Conservation (phyloP, 768 basidiomycete genomes). For the Gyrodon lividus region DNA sequence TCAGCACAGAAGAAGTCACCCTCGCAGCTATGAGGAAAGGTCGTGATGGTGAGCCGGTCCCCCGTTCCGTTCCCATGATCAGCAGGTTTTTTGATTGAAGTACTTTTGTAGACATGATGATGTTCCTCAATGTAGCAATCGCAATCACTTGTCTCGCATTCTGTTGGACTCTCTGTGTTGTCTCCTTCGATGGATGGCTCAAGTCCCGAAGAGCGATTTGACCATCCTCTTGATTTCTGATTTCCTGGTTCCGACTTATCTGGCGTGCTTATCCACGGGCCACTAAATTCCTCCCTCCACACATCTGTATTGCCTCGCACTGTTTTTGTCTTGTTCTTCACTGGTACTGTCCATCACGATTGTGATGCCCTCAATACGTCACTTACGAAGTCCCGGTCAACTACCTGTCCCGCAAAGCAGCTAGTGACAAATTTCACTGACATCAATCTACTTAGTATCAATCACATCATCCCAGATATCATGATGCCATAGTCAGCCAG, state of each 20-base stretch:
- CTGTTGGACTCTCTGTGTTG: conserved; percentile 75
- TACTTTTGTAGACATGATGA: conserved; percentile 66
- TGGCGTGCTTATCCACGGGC: no score
- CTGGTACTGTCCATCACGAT: background rate
- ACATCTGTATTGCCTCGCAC: no score
- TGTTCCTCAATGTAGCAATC: conserved; percentile 84
- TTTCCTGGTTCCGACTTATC: background rate
- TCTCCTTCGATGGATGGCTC: conserved; percentile 82
- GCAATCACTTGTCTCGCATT: conserved; percentile 85
- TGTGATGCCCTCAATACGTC: background rate
- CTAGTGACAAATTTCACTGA: no score
- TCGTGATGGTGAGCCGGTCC: conserved; percentile 61
- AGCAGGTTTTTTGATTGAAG: conserved; percentile 7
- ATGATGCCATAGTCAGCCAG: conserved; percentile 59
- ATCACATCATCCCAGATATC: conserved; percentile 7
- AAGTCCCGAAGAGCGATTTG: conserved; percentile 42
- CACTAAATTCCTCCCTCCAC: no score
- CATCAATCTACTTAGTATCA: background rate
- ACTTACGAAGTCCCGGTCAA: no score
- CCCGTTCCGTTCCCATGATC: background rate
- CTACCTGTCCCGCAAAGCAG: background rate
- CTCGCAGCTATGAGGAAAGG: conserved; percentile 90
- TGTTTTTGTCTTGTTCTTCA: no score
- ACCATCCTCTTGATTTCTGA: conserved; percentile 6
- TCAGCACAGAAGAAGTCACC: conserved; percentile 87